Conservation (phyloP, 2,329 filamentous ascomycete species). For the Apiospora hydei region DNA sequence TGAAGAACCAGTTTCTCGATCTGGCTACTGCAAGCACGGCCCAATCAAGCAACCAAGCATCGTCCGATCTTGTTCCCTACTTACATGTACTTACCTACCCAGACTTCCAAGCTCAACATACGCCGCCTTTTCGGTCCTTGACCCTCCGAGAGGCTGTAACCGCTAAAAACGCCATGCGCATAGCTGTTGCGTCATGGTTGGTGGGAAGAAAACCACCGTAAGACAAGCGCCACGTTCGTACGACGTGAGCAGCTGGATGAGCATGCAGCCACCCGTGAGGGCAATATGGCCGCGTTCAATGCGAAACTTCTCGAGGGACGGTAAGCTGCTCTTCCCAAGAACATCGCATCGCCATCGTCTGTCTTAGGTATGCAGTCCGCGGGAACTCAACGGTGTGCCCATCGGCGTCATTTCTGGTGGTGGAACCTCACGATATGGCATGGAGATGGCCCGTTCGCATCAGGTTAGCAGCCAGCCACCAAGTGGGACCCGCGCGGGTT, state of each 20-base stretch:
- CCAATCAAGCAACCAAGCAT: not conserved
- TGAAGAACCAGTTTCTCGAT: not conserved
- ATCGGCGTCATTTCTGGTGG: not conserved
- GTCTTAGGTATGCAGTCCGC: not conserved
- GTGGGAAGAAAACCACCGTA: not conserved
- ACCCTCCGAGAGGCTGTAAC: conserved; percentile 9
- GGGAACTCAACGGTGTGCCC: too few relatives aligned
- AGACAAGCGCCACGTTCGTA: not conserved
- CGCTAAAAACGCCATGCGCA: not conserved
- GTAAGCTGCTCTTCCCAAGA: not conserved
- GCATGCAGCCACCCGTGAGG: not conserved
- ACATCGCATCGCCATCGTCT: not conserved
- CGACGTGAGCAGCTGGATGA: not conserved
- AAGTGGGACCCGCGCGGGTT: not conserved
- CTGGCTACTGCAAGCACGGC: not conserved
- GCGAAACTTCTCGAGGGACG: not conserved
- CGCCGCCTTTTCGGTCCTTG: not conserved
- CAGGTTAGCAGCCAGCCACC: not conserved
- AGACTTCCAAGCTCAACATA: too few relatives aligned
- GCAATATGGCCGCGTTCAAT: not conserved
- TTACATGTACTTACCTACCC: not conserved
- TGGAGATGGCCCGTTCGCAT: conserved; percentile 3
- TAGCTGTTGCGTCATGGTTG: not conserved
- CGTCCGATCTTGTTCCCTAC: not conserved
- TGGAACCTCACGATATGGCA: not conserved